Conservation (phyloP, 495 filamentous ascomycete species). For the Xylaria nigripes region DNA sequence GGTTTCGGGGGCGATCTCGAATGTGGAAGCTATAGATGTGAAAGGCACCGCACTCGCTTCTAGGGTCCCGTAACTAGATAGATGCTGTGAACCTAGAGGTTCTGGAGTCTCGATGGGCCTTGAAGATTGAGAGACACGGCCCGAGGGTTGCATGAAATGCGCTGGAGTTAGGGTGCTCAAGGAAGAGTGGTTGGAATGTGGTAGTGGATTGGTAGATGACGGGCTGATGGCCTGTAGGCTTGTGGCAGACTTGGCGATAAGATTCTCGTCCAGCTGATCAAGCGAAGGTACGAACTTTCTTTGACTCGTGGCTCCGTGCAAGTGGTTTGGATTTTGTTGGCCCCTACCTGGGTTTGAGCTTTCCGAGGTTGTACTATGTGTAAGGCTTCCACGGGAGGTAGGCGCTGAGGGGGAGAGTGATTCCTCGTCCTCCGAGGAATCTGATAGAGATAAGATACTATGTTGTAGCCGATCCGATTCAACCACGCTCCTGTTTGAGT, state of each 20-base stretch:
- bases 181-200: slow-evolving; percentile 19
- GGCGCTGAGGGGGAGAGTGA: slow-evolving; percentile 16
- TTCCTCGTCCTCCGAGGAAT: slow-evolving; percentile 39
- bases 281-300: slow-evolving; percentile 10
- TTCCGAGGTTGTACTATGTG: slow-evolving; percentile 7
- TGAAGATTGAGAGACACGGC: slow-evolving; percentile 17
- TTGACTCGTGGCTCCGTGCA: background rate
- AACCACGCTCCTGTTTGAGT: slow-evolving; percentile 34
- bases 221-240: slow-evolving; percentile 14
- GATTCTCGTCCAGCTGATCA: slow-evolving; percentile 26
- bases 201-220: slow-evolving; percentile 15
- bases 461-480: slow-evolving; percentile 40
- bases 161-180: slow-evolving; percentile 19
- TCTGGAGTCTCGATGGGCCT: slow-evolving; percentile 15
- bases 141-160: slow-evolving; percentile 7
- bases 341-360: slow-evolving; percentile 6
- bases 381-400: slow-evolving; percentile 15
- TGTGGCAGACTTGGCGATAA: slow-evolving; percentile 17
- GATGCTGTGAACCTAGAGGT: slow-evolving; percentile 13
- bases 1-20: slow-evolving; percentile 13
- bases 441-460: slow-evolving; percentile 42
- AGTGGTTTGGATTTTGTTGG: slow-evolving; percentile 11
- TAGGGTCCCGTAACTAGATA: slow-evolving; percentile 14
- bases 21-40: slow-evolving; percentile 16
- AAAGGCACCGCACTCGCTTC: slow-evolving; percentile 19